phyloP scores from a whole-genome alignment of 352 stramenopile species.

The Paralagenidium karlingii region DNA sequence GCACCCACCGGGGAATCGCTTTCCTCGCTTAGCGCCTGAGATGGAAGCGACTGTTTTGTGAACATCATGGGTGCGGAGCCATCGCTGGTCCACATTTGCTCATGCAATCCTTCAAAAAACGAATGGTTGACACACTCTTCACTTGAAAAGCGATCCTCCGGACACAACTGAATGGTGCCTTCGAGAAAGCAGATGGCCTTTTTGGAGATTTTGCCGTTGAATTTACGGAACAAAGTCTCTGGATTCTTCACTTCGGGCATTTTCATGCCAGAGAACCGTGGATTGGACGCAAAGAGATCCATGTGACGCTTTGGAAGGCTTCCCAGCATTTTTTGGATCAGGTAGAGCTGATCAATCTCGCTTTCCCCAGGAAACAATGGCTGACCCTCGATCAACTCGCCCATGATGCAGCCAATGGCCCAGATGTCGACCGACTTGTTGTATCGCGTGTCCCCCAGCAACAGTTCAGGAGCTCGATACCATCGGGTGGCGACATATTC shows the following conservation, averaged over 20 bases:
- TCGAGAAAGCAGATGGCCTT: constrained; percentile 74
- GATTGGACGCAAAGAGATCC: constrained; percentile 86
- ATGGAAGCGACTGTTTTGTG: too few relatives aligned
- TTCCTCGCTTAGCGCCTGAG: too few relatives aligned
- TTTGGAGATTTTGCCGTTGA: constrained; percentile 78
- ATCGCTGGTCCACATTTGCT: too few relatives aligned
- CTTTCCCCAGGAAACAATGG: constrained; percentile 71
- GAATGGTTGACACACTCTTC: constrained; percentile 72
- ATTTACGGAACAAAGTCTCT: constrained; percentile 87
- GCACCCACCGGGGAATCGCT: too few relatives aligned
- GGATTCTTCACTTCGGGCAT: constrained; percentile 88
- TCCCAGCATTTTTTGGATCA: too few relatives aligned
- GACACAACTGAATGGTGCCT: constrained; percentile 57
- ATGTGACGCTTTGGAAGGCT: constrained; percentile 81
- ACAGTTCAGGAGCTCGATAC: constrained; percentile 69
- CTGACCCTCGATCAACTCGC: constrained; percentile 75
- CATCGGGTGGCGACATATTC: constrained; percentile 75
- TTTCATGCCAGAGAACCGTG: constrained; percentile 86
- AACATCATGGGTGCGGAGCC: too few relatives aligned
- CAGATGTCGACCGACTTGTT: constrained; percentile 43
- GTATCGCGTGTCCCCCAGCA: constrained; percentile 42
- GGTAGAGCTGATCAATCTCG: constrained; percentile 21
- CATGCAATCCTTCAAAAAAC: constrained; percentile 74
- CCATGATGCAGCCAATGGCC: constrained; percentile 77
- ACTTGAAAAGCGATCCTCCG: constrained; percentile 59